Evolutionary conservation across 768 basidiomycete genomes (phyloP).

Genomic region (Tylopilus vinaceipallidus): DNA sequence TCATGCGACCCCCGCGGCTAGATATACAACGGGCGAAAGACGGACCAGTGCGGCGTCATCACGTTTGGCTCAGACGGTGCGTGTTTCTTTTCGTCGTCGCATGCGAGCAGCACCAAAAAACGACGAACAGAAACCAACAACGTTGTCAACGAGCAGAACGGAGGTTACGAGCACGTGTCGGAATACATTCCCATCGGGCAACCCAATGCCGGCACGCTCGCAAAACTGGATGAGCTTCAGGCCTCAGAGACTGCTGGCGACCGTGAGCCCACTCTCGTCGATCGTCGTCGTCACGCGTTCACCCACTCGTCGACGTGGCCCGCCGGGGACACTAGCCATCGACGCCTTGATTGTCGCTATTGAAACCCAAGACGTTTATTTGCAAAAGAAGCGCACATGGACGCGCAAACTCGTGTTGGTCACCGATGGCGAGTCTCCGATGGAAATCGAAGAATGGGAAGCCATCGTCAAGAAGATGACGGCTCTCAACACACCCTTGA

Average conservation of each 20-base stretch:
- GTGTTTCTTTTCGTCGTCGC: background rate
- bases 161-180: conserved; percentile 71
- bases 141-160: conserved; percentile 53
- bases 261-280: conserved; percentile 41
- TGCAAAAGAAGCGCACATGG: conserved; percentile 77
- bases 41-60: conserved; percentile 90
- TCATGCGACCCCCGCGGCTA: conserved; percentile 28
- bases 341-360: conserved; percentile 86
- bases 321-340: conserved; percentile 49
- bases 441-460: conserved; percentile 77
- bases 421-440: conserved; percentile 80
- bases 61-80: conserved; percentile 80
- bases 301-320: background rate
- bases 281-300: background rate
- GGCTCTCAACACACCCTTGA: conserved; percentile 51
- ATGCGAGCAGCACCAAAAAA: background rate
- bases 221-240: conserved; percentile 58
- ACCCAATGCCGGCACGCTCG: conserved; percentile 64
- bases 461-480: conserved; percentile 65
- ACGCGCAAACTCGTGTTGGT: conserved; percentile 79
- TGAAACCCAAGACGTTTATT: conserved; percentile 69
- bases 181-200: conserved; percentile 69
- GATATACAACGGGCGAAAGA: conserved; percentile 92
- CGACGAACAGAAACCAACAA: conserved; percentile 58
- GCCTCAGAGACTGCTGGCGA: conserved; percentile 62